These are phyloP conservation scores for Santalum album DNA, from an alignment of 164 flowering plant genomes.

Conservation along the genomic window DNA sequence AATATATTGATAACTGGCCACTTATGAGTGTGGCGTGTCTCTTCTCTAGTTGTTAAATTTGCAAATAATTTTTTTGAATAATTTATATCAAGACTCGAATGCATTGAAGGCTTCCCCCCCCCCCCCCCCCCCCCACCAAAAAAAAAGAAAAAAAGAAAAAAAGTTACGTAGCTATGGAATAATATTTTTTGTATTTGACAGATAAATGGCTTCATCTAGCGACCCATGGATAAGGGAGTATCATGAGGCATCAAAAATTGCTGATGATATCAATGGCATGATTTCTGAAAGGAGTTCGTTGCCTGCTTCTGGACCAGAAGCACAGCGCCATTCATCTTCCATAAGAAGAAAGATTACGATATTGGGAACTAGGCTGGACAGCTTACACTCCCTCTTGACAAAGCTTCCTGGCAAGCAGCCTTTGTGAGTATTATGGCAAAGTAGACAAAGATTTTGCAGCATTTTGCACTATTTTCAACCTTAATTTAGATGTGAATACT, in stretches of 20 bases:
- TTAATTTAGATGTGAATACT: no score
- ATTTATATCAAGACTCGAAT: no score
- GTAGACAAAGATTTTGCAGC: no score
- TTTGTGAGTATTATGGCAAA: conserved; percentile 37
- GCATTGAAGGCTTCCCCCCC: no score
- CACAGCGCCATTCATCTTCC: conserved; percentile 73
- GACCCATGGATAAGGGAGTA: conserved; percentile 88
- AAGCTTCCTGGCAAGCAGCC: conserved; percentile 72
- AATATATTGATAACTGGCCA: no score
- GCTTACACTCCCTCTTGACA: conserved; percentile 59
- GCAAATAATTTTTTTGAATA: no score
- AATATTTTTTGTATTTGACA: background rate
- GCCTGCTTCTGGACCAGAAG: conserved; percentile 67
- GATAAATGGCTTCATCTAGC: conserved; percentile 57
- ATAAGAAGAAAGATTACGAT: conserved; percentile 80
- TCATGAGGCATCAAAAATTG: conserved; percentile 68
- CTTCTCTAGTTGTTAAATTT: no score
- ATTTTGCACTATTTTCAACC: no score
- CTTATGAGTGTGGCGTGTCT: no score
- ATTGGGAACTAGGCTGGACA: conserved; percentile 76
- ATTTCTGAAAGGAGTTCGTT: conserved; percentile 53
- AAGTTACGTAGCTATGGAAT: no score
- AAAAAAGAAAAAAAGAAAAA: no score
- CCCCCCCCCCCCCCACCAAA: no score
- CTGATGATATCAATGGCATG: conserved; percentile 80